Base-by-base conservation (phyloP, 805 yeast genomes). In the Ascoidea rubescens region DNA sequence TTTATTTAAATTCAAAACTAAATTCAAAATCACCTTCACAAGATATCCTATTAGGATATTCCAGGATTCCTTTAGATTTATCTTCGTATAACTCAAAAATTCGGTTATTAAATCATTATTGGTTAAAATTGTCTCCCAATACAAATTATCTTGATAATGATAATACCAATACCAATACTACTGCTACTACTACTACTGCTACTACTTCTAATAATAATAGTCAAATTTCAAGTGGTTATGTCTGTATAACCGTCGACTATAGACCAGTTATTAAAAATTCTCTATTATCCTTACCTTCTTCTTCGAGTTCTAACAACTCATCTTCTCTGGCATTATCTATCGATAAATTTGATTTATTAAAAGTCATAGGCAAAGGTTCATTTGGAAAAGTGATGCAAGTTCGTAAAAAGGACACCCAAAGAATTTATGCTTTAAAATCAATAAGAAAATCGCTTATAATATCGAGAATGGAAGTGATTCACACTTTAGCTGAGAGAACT, bases 331-430 rank as follows among this genome's bases (percentile, higher is more conserved):
- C 28, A 21, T 21, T 21, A 21, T 21, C 28, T 21, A 21, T 21
- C 28, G 83, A 82, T 50, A 97, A 91, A 67, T 91, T 91, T 67
- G 96, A 90, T 66, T 87, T 91, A n/a, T 75, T 91, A 60, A 75
- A 96, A 62, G 71, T 91, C 48, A 71, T 91, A 55, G 98, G 98
- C 54, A 88, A 87, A 64, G 98, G 98, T 52, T 91, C 98, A 0
- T 91, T 91, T 71, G 98, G 98, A 33, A 96, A 87, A 70, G 98
- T 91, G 44, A 91, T 84, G 68, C 98, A 91, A 71, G 99, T 91
- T 47, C 82, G 84, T 57, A 91, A 90, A 74, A 76, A 75, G 58
- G 97, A 91, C 64, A 88, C 96, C 5, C 78, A 79, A 54, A 79
- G 96, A 60, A 84, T 91, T 53, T 91, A 91, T 65, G 99, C 99